phyloP scores from a whole-genome alignment of 208 protist species.

The Angomonas ambiguus region DNA sequence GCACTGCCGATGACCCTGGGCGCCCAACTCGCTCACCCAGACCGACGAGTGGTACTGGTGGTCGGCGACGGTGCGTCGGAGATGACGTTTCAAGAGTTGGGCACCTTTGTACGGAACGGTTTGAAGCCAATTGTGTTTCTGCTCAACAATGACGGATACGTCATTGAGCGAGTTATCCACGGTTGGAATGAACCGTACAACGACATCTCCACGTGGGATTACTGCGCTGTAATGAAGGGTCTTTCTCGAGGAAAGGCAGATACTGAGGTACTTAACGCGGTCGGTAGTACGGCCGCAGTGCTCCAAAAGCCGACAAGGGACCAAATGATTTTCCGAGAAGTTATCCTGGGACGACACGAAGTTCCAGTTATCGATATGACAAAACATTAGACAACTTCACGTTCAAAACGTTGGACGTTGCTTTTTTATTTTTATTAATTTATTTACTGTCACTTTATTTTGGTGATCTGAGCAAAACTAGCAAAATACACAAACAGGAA shows the following conservation, averaged over 20 bases:
- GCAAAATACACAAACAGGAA: neutral
- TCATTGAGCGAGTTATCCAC: conserved; percentile 43
- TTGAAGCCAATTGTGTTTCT: conserved; percentile 33
- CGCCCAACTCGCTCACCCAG: conserved; percentile 28
- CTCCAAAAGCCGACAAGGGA: conserved; percentile 13
- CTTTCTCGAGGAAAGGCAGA: conserved; percentile 6
- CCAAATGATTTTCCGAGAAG: conserved; percentile 26
- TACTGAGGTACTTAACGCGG: conserved; percentile 22
- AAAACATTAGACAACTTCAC: conserved; percentile 5
- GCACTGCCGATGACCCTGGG: conserved; percentile 37
- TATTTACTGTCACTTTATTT: neutral
- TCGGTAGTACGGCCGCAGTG: neutral
- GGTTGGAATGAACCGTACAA: conserved; percentile 46
- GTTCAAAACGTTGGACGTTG: neutral
- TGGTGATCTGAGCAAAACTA: too few species aligned
- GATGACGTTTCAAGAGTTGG: conserved; percentile 44
- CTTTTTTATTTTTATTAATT: neutral
- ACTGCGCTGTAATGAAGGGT: conserved; percentile 24
- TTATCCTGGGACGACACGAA: conserved; percentile 37
- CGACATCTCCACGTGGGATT: conserved; percentile 43
- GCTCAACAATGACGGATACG: conserved; percentile 52
- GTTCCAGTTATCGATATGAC: conserved; percentile 18
- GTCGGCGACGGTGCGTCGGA: conserved; percentile 34
- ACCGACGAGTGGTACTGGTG: conserved; percentile 27
- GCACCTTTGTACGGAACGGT: conserved; percentile 30